These are phyloP conservation scores for Bathelium albidoporum DNA, from an alignment of 495 filamentous ascomycete genomes.

Conservation along the genomic window DNA sequence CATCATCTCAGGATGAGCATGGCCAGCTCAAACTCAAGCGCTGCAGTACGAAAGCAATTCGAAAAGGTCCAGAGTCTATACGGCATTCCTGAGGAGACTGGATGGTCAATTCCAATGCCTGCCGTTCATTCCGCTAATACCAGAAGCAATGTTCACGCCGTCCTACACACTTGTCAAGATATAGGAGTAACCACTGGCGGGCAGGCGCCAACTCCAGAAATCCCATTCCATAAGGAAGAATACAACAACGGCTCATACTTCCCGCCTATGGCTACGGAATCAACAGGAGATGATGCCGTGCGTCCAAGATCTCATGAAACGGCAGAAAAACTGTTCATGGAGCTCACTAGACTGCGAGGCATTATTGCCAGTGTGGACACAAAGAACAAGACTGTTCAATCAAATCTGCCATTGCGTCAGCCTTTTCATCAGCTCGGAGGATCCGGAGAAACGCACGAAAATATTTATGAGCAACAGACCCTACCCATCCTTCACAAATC, in stretches of 20 bases:
- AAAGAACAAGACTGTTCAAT: not conserved
- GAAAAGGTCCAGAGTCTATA: slow-evolving; percentile 89
- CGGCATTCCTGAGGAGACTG: slow-evolving; percentile 88
- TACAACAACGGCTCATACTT: slow-evolving; percentile 72
- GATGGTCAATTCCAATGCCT: slow-evolving; percentile 93
- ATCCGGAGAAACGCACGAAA: slow-evolving; percentile 56
- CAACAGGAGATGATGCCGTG: slow-evolving; percentile 68
- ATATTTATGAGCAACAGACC: slow-evolving; percentile 89
- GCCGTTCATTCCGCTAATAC: slow-evolving; percentile 77
- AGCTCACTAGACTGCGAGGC: slow-evolving; percentile 29
- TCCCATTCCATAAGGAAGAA: slow-evolving; percentile 87
- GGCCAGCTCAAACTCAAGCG: slow-evolving; percentile 63
- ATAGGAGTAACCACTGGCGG: slow-evolving; percentile 45
- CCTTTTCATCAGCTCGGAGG: slow-evolving; percentile 23
- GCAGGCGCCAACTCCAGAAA: slow-evolving; percentile 65
- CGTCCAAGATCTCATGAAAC: slow-evolving; percentile 22
- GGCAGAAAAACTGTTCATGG: slow-evolving; percentile 87
- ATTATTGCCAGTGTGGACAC: not conserved
- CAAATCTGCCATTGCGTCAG: slow-evolving; percentile 25
- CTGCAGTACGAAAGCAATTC: slow-evolving; percentile 82
- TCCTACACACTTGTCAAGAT: slow-evolving; percentile 78
- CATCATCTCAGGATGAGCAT: slow-evolving; percentile 96
- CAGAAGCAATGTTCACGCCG: slow-evolving; percentile 85
- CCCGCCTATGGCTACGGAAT: slow-evolving; percentile 66
- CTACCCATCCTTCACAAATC: slow-evolving; percentile 83